Conservation (phyloP, 768 basidiomycete genomes). For the Pleurotus cornucopiae region DNA sequence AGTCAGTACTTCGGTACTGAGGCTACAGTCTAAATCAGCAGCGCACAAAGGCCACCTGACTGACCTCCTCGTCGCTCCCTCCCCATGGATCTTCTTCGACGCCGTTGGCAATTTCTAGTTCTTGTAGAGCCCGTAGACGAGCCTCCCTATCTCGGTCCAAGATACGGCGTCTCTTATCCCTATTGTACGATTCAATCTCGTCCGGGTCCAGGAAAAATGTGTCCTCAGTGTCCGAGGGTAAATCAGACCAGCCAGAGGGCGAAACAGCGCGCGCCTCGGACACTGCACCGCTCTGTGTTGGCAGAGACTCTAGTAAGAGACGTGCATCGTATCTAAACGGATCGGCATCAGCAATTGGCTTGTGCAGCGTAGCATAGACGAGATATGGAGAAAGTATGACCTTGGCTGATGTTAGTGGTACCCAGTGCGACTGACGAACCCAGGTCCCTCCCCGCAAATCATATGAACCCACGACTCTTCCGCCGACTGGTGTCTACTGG, state of each 20-base stretch:
- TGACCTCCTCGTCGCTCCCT: conserved; percentile 68
- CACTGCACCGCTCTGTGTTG: conserved; percentile 10
- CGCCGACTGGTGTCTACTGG: too few species aligned
- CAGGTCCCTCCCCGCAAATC: too few species aligned
- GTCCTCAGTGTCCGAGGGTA: conserved; percentile 84
- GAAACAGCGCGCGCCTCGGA: conserved; percentile 27
- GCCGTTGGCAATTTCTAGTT: conserved; percentile 36
- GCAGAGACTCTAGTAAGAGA: conserved; percentile 59
- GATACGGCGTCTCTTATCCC: conserved; percentile 62
- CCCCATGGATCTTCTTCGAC: conserved; percentile 55
- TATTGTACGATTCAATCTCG: conserved; percentile 62
- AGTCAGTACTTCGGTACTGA: too few species aligned
- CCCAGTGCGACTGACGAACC: conserved; percentile 1
- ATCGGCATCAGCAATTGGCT: conserved; percentile 16
- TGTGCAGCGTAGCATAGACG: conserved; percentile 19
- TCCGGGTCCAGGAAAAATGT: conserved; percentile 71
- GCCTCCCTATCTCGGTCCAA: conserved; percentile 60
- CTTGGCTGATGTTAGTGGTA: conserved; percentile 2
- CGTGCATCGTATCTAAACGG: conserved; percentile 72
- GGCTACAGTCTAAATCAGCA: neutral
- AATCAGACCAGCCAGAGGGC: conserved; percentile 72
- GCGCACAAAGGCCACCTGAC: conserved; percentile 4
- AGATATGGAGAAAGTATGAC: conserved; percentile 17
- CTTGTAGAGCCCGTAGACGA: conserved; percentile 55
- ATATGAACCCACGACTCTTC: too few species aligned